These are phyloP conservation scores for Oryza officinalis DNA, from an alignment of 176 grass and related monocot genomes.

Conservation along the genomic window DNA sequence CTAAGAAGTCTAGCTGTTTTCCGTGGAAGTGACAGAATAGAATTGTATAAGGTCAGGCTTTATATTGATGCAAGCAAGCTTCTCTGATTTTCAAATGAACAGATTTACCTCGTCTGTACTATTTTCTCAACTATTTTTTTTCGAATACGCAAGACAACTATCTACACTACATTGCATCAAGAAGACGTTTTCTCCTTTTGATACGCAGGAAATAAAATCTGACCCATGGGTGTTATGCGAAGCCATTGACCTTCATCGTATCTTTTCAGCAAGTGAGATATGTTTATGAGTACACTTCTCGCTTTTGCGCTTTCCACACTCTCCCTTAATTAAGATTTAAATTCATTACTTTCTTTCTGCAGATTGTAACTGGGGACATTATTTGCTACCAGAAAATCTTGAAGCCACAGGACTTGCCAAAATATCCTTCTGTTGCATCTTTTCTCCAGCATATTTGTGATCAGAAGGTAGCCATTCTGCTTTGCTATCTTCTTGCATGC, in stretches of 20 bases:
- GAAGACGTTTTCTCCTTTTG: neutral
- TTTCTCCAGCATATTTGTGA: conserved; percentile 48
- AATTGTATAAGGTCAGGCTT: conserved; percentile 41
- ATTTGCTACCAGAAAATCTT: conserved; percentile 56
- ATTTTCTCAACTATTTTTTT: neutral
- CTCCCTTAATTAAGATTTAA: neutral
- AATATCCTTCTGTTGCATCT: conserved; percentile 36
- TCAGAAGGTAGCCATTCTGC: conserved; percentile 30
- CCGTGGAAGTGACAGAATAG: conserved; percentile 25
- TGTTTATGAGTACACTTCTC: neutral
- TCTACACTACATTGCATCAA: no score
- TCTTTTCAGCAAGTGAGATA: conserved; percentile 29
- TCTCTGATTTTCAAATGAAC: neutral
- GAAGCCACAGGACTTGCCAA: neutral
- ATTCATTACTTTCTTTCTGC: neutral
- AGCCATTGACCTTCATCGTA: neutral
- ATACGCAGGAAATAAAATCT: conserved; percentile 46
- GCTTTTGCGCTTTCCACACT: neutral
- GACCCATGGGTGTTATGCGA: conserved; percentile 30
- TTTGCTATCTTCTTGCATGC: neutral
- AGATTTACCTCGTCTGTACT: neutral
- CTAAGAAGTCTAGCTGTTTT: conserved; percentile 52
- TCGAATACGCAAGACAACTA: no score
- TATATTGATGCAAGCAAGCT: neutral
- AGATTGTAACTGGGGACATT: conserved; percentile 54